These are phyloP conservation scores for Viola pubescens DNA, from an alignment of 441 rosid species.

Conservation along the genomic window DNA sequence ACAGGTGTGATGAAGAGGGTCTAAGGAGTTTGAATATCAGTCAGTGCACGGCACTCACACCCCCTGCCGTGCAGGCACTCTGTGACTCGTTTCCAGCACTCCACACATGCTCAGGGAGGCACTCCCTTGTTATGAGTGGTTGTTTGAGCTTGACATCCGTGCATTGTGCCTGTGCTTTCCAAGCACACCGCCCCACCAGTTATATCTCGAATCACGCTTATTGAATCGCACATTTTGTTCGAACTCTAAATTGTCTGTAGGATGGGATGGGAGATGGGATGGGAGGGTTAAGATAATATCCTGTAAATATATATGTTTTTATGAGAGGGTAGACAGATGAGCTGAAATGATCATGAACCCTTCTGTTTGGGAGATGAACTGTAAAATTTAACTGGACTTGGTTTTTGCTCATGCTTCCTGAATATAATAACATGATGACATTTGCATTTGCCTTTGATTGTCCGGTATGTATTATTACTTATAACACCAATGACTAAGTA, in stretches of 20 bases:
- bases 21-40: constrained; percentile 81
- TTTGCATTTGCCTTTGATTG: too few species aligned
- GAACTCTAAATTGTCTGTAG: background rate
- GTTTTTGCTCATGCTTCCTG: too few species aligned
- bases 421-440: too few species aligned
- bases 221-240: constrained; percentile 18
- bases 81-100: constrained; percentile 92
- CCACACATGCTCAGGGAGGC: constrained; percentile 89
- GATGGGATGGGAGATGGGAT: too few species aligned
- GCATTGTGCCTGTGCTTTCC: constrained; percentile 79
- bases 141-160: constrained; percentile 83
- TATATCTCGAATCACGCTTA: constrained; percentile 46
- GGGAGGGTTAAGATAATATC: too few species aligned
- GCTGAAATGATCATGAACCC: too few species aligned
- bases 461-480: too few species aligned
- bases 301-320: too few species aligned
- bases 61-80: constrained; percentile 82
- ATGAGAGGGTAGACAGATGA: too few species aligned
- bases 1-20: constrained; percentile 55
- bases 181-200: constrained; percentile 49
- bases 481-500: too few species aligned
- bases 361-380: too few species aligned
- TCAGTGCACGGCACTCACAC: constrained; percentile 94
- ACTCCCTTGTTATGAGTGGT: constrained; percentile 94
- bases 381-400: too few species aligned